A percentile compares a stretch with the other conserved stretches of the same genome.
These are phyloP conservation scores for Candida sithepensis DNA, from an alignment of 805 yeast genomes.

Conservation along the genomic window DNA sequence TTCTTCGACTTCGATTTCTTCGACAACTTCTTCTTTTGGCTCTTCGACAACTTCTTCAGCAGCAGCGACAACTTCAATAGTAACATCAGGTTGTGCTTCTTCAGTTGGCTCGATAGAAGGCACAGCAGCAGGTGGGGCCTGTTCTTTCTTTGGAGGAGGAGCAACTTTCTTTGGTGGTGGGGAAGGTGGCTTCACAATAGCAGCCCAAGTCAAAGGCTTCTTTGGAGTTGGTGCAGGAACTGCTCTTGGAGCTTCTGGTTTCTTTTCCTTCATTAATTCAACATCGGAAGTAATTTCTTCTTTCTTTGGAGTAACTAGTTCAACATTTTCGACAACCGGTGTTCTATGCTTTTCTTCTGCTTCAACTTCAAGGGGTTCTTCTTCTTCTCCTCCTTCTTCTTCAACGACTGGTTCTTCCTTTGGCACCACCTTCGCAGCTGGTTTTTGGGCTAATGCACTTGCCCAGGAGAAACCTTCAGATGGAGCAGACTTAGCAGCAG, in stretches of 20 bases:
- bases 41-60: conserved; percentile 11
- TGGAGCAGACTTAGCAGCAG: conserved; percentile 7
- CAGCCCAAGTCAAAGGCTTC: conserved; percentile 22
- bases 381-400: conserved; percentile 1
- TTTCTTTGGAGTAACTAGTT: conserved; percentile 3
- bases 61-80: conserved; percentile 3
- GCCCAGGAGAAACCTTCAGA: conserved; percentile 32
- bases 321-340: conserved; percentile 1
- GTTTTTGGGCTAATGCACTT: conserved; percentile 28
- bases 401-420: conserved; percentile 8
- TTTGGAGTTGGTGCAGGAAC: conserved; percentile 16
- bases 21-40: conserved; percentile 4
- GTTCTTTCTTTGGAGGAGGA: conserved; percentile 12
- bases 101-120: conserved; percentile 5
- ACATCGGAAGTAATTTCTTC: conserved; percentile 2
- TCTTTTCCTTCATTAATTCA: conserved; percentile 5
- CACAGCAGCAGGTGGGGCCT: conserved; percentile 8
- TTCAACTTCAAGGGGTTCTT: no score
- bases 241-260: conserved; percentile 4
- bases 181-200: conserved; percentile 22
- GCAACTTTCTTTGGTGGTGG: conserved; percentile 9
- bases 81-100: no score
- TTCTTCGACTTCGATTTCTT: conserved; percentile 8
- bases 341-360: neutral
- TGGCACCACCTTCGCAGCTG: conserved; percentile 3